phyloP scores from a whole-genome alignment of 140 eudicot genomes.

The Senecio squalidus region DNA sequence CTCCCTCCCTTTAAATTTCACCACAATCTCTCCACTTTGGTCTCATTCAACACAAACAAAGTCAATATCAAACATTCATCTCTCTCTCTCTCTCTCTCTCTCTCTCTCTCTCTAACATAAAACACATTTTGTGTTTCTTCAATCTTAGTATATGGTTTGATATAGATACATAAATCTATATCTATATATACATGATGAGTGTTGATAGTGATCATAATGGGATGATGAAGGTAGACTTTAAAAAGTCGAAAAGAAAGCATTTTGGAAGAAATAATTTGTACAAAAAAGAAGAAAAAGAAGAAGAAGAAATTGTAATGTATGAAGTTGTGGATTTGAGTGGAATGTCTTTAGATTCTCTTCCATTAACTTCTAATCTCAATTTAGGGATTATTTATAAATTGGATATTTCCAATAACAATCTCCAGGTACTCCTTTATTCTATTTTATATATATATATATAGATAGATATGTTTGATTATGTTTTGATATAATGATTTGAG shows the following conservation, averaged over 20 bases:
- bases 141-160: constrained; percentile 15
- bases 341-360: constrained; percentile 52
- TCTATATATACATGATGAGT: constrained; percentile 13
- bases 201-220: constrained; percentile 25
- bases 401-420: constrained; percentile 78
- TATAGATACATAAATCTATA: constrained; percentile 1
- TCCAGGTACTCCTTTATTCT: constrained; percentile 47
- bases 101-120: constrained; percentile 6
- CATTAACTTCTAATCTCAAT: constrained; percentile 49
- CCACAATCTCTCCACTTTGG: constrained; percentile 36
- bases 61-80: constrained; percentile 9
- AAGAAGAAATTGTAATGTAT: constrained; percentile 15
- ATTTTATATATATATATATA: not conserved
- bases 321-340: constrained; percentile 71
- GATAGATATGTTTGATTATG: not conserved
- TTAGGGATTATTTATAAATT: constrained; percentile 49
- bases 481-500: too few relatives aligned
- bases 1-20: constrained; percentile 32
- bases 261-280: too few relatives aligned
- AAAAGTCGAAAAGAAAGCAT: constrained; percentile 27
- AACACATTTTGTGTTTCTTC: constrained; percentile 8
- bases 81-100: constrained; percentile 13
- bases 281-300: constrained; percentile 7
- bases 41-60: constrained; percentile 27
- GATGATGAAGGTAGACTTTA: constrained; percentile 27